Evolutionary conservation across 768 basidiomycete species (phyloP), one percentile per base, ranked within the genome.

Genomic region (Macrocybe gigantea): DNA sequence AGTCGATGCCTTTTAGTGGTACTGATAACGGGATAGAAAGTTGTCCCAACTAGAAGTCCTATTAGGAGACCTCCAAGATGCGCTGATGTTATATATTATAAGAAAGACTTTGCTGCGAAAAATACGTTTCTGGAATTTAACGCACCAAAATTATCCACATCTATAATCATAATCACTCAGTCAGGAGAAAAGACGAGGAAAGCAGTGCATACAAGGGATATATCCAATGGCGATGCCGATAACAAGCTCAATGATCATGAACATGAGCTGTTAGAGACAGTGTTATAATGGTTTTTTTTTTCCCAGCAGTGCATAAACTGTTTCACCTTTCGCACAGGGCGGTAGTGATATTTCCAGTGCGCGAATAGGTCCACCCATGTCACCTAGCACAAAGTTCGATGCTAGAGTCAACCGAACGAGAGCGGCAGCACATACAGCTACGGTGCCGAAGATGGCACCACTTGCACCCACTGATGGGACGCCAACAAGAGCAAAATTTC

Each of bases 401-500:
- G 22, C 22, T 30, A 49, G 29, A 6, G 14, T 9, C 6, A 14
- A 7, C 6, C 9, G 30, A 37, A 12, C 13, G 10, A 6, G 32
- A 37, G 37, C 33, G 47, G 11, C 32, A 22, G 41, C 22, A 63
- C 77, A 49, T 61, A 88, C 88, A 2, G 85, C 87, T 37, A 92
- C 68, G 2, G 87, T 89, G 11, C 90, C 92, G 49, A 95, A 93
- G 47, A 97, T 87, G 1, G 94, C 92, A 5, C 95, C 95, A 54
- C 85, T 89, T 2, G 95, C 96, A 38, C 95, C 95, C 8, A 93
- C 77, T 9, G 89, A 92, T 0, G 95, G 93, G 13, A 85, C 68
- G 6, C 93, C 94, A 3, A 93, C 86, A 9, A 95, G 69, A 2
- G 91, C 75, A 60, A 98, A 98, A 65, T 96, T 97, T 2, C 92